Evolutionary conservation across 805 yeast species (phyloP).

Genomic region (Brettanomyces nanus): DNA sequence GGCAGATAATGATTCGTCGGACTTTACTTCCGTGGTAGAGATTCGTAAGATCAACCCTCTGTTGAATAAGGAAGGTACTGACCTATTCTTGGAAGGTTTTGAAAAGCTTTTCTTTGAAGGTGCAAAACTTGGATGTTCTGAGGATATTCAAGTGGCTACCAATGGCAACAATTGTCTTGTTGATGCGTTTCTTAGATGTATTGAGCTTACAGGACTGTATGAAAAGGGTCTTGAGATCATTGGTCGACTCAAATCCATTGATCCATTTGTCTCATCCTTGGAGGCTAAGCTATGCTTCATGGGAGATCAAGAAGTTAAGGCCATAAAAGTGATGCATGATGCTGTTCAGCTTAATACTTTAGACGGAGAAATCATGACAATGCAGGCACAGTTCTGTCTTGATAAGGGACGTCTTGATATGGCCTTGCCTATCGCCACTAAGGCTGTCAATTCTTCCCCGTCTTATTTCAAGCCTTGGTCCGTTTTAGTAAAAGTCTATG

Average conservation of each 20-base stretch:
- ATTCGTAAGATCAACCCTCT: conserved; percentile 80
- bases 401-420: conserved; percentile 45
- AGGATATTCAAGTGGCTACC: conserved; percentile 64
- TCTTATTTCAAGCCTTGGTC: conserved; percentile 74
- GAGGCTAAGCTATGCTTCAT: conserved; percentile 45
- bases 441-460: conserved; percentile 65
- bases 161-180: conserved; percentile 59
- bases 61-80: conserved; percentile 36
- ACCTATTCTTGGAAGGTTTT: conserved; percentile 53
- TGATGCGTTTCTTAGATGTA: conserved; percentile 60
- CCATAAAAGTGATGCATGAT: conserved; percentile 42
- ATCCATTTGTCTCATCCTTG: conserved; percentile 50
- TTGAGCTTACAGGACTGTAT: conserved; percentile 58
- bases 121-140: conserved; percentile 51
- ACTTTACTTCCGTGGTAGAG: conserved; percentile 64
- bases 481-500: conserved; percentile 53
- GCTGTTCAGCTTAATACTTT: conserved; percentile 43
- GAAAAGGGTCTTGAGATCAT: conserved; percentile 55
- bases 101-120: conserved; percentile 62
- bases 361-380: conserved; percentile 44
- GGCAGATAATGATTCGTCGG: conserved; percentile 64
- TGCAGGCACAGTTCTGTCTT: conserved; percentile 52
- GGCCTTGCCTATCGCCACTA: conserved; percentile 51
- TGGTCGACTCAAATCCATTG: conserved; percentile 39
- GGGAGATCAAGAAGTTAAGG: conserved; percentile 53